Base-by-base conservation (phyloP, 208 protist species). In the Eutreptiella sp. region DNA sequence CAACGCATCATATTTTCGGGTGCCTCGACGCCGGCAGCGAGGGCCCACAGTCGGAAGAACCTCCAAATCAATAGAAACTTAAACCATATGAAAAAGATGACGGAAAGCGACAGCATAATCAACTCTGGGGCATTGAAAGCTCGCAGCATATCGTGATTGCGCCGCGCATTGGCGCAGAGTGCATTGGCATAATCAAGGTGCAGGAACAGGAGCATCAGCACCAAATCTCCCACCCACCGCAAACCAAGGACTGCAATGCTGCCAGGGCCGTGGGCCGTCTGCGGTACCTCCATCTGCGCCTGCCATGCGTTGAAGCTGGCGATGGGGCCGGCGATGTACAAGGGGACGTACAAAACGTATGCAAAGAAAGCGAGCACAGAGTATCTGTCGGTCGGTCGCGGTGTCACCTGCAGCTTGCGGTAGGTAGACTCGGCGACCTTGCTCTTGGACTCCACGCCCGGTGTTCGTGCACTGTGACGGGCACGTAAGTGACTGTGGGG, bases 41-140 rank as follows among this genome's bases (percentile, higher is more conserved):
- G 48, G 7, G 87, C 76, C 46, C 81, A 76, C 14, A 86, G 54
- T 14, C 87, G 77, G 46, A 89, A 89, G 24, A 92, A 80, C 39
- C 88, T 80, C 87, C 87, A 94, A 33, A 94, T 81, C 11, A 83
- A 70, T 5, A 85, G 63, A 52, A 94, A 90, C 69, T 94, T 94
- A 0, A 79, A n/a, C 72, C 84, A 94, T 63, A 93, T 72, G 48
- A n/a, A n/a, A n/a, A n/a, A n/a, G n/a, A n/a, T n/a, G n/a, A n/a
- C n/a, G n/a, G n/a, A n/a, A n/a, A n/a, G n/a, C n/a, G n/a, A n/a
- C n/a, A n/a, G n/a, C n/a, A n/a, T n/a, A n/a, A n/a, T n/a, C n/a
- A n/a, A n/a, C n/a, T n/a, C n/a, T n/a, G n/a, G n/a, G n/a, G n/a
- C n/a, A n/a, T n/a, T n/a, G n/a, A n/a, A n/a, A n/a, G n/a, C n/a